Evolutionary conservation across 2,329 filamentous ascomycete genomes (phyloP).

Genomic region (Amesomyces nigricolor): DNA sequence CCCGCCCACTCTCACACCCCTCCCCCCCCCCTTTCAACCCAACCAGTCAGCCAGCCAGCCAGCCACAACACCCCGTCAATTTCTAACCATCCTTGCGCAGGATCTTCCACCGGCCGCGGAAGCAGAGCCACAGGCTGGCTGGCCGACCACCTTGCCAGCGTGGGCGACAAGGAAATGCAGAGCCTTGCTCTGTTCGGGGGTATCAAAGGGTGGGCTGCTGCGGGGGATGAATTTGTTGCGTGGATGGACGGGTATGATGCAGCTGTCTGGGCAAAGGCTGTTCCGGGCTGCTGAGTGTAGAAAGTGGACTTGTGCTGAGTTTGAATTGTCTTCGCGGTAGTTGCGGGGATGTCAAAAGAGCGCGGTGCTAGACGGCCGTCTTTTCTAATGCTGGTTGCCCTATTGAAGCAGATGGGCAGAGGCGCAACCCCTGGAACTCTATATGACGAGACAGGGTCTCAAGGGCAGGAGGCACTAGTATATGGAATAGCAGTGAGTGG

Average conservation of each 20-base stretch:
- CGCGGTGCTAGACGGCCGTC: too few relatives aligned
- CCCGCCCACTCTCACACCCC: too few relatives aligned
- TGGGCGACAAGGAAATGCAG: constrained; percentile 37
- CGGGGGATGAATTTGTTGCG: constrained; percentile 42
- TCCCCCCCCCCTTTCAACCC: too few relatives aligned
- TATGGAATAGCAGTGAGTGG: too few relatives aligned
- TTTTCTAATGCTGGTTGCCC: too few relatives aligned
- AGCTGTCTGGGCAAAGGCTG: constrained; percentile 29
- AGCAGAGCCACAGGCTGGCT: constrained; percentile 52
- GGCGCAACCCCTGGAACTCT: too few relatives aligned
- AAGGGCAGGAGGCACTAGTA: too few relatives aligned
- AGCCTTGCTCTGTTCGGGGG: constrained; percentile 47
- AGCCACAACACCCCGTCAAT: too few relatives aligned
- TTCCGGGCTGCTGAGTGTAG: neutral
- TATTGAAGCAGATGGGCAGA: too few relatives aligned
- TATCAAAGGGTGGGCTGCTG: constrained; percentile 49
- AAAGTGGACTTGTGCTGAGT: neutral
- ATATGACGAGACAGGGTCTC: too few relatives aligned
- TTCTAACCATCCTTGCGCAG: constrained; percentile 30
- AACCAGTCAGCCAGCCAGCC: too few relatives aligned
- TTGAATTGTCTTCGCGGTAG: neutral
- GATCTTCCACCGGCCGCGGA: constrained; percentile 50
- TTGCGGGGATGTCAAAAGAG: neutral
- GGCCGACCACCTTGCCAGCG: constrained; percentile 43
- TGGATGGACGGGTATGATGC: constrained; percentile 45